These are phyloP conservation scores for Combretum micranthum DNA, from an alignment of 345 rosid species.

Conservation along the genomic window DNA sequence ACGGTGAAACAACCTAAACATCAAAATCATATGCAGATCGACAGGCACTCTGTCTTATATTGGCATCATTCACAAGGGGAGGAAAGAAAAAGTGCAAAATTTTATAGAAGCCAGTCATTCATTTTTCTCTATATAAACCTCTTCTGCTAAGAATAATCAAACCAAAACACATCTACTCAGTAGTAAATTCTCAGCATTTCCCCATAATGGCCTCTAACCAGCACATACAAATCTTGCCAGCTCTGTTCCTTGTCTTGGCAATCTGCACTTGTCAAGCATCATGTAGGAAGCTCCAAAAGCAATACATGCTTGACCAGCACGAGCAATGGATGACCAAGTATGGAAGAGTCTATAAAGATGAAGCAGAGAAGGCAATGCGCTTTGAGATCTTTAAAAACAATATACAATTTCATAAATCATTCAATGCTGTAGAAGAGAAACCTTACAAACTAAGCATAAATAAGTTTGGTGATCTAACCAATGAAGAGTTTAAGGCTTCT, in stretches of 20 bases:
- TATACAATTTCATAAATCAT: constrained; percentile 11
- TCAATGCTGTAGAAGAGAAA: constrained; percentile 14
- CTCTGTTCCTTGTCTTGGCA: constrained; percentile 6
- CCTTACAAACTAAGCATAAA: constrained; percentile 30
- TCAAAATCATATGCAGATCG: too few species aligned
- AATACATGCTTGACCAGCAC: constrained; percentile 8
- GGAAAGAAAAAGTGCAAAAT: too few species aligned
- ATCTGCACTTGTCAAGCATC: neutral
- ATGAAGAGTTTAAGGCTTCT: constrained; percentile 27
- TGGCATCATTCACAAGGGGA: too few species aligned
- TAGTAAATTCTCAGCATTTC: too few species aligned
- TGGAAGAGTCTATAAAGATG: constrained; percentile 11
- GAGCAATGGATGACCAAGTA: constrained; percentile 21
- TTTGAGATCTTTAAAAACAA: constrained; percentile 18
- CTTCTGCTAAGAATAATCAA: too few species aligned
- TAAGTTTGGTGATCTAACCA: constrained; percentile 35
- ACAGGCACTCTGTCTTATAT: too few species aligned
- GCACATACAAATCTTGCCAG: too few species aligned
- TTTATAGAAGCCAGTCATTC: too few species aligned
- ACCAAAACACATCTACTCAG: too few species aligned
- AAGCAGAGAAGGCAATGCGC: constrained; percentile 11
- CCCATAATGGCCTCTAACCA: too few species aligned
- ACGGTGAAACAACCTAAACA: too few species aligned
- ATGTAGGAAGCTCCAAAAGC: constrained; percentile 12
- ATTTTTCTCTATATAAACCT: too few species aligned